These are phyloP conservation scores for Leccinum barrowsii DNA, from an alignment of 768 basidiomycete species.

Conservation along the genomic window DNA sequence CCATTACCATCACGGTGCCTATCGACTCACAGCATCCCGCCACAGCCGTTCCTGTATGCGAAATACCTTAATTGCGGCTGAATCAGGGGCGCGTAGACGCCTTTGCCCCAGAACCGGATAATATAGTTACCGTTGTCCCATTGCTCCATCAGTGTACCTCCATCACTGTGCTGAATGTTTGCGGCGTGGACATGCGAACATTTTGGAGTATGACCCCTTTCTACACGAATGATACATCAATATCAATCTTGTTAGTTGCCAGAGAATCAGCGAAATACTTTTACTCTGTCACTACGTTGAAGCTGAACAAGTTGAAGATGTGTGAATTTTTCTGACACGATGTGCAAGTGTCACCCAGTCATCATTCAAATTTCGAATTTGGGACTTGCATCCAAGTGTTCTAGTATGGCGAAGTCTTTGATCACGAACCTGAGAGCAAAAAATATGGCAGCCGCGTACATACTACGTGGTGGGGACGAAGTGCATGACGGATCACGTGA, in stretches of 20 bases:
- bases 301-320: not conserved
- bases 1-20: not conserved
- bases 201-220: not conserved
- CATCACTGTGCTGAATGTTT: not conserved
- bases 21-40: not conserved
- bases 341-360: too few relatives aligned
- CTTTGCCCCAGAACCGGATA: not conserved
- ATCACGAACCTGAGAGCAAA: too few relatives aligned
- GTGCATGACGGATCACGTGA: not conserved
- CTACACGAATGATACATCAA: not conserved
- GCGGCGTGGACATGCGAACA: not conserved
- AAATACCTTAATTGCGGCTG: not conserved
- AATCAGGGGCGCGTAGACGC: not conserved
- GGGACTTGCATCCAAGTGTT: too few relatives aligned
- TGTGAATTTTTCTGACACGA: too few relatives aligned
- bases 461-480: too few relatives aligned
- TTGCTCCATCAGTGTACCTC: not conserved
- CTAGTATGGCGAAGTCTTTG: too few relatives aligned
- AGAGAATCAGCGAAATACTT: not conserved
- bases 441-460: too few relatives aligned
- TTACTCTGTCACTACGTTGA: not conserved
- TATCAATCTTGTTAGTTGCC: not conserved
- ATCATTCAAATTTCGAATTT: too few relatives aligned
- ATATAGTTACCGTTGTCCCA: not conserved
- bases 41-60: not conserved